Conservation (phyloP, 176 grass and related monocot genomes). For the Tillandsia fasciculata region DNA sequence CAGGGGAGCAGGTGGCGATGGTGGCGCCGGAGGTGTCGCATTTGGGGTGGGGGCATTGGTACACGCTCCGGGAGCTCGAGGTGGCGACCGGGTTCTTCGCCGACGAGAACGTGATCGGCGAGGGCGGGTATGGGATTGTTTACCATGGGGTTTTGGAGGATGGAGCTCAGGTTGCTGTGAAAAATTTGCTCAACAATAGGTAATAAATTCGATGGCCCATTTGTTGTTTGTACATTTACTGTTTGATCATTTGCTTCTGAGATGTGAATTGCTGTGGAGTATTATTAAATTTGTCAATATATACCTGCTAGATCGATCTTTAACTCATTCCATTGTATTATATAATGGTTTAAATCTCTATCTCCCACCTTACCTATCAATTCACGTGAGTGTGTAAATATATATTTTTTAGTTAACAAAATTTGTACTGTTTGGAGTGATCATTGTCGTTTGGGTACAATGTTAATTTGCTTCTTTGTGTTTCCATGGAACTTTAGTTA, state of each 20-base stretch:
- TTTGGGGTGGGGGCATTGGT: conserved; percentile 96
- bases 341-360: too few relatives aligned
- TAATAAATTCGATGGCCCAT: conserved; percentile 1
- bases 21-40: conserved; percentile 74
- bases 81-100: conserved; percentile 60
- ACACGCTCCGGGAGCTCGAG: conserved; percentile 89
- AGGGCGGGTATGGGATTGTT: conserved; percentile 91
- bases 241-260: not conserved
- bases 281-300: too few relatives aligned
- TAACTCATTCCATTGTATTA: too few relatives aligned
- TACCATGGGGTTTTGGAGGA: conserved; percentile 68
- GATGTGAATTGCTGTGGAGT: too few relatives aligned
- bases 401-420: too few relatives aligned
- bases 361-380: too few relatives aligned
- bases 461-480: too few relatives aligned
- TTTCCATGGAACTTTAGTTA: too few relatives aligned
- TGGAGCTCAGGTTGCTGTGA: conserved; percentile 60
- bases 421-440: too few relatives aligned
- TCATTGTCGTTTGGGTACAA: too few relatives aligned
- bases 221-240: not conserved
- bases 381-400: too few relatives aligned
- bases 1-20: not conserved
- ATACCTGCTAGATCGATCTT: too few relatives aligned
- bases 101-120: conserved; percentile 79
- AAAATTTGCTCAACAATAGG: conserved; percentile 94